Conservation (phyloP, 176 grass and related monocot species). For the Carex myosuroides region DNA sequence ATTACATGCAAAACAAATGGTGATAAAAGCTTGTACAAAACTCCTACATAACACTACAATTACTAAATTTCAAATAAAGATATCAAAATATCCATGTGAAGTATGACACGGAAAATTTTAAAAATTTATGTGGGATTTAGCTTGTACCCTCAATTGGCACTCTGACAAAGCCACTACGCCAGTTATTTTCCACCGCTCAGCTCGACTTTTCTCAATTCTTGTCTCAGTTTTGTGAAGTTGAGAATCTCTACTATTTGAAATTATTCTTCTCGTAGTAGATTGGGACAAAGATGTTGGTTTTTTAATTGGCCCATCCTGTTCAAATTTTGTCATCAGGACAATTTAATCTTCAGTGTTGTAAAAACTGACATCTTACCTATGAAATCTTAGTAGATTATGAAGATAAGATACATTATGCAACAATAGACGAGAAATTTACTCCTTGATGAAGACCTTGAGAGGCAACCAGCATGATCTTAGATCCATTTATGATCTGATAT, state of each 20-base stretch:
- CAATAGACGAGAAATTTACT: conserved; percentile 35
- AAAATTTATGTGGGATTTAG: conserved; percentile 3
- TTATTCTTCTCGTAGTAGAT: conserved; percentile 25
- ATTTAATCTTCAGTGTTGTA: not conserved
- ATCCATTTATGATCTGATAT: conserved; percentile 48
- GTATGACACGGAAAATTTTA: not conserved
- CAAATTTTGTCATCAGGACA: not conserved
- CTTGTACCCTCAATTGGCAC: conserved; percentile 54
- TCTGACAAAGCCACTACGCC: conserved; percentile 73
- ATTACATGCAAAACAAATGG: not conserved
- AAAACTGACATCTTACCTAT: not conserved
- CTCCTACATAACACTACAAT: not conserved
- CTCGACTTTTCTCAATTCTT: conserved; percentile 45
- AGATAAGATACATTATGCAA: not conserved
- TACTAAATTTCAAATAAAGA: not conserved
- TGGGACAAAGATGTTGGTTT: conserved; percentile 33
- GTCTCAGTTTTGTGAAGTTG: conserved; percentile 27
- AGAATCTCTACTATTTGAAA: conserved; percentile 30
- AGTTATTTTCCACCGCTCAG: conserved; percentile 59
- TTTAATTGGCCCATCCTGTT: conserved; percentile 75
- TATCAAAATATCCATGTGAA: not conserved
- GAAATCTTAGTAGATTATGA: not conserved
- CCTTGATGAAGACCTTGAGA: conserved; percentile 90
- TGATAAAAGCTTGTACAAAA: not conserved
- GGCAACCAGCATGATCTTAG: conserved; percentile 89